phyloP scores from a whole-genome alignment of 352 stramenopile species.

The Phytophthora colocasiae region DNA sequence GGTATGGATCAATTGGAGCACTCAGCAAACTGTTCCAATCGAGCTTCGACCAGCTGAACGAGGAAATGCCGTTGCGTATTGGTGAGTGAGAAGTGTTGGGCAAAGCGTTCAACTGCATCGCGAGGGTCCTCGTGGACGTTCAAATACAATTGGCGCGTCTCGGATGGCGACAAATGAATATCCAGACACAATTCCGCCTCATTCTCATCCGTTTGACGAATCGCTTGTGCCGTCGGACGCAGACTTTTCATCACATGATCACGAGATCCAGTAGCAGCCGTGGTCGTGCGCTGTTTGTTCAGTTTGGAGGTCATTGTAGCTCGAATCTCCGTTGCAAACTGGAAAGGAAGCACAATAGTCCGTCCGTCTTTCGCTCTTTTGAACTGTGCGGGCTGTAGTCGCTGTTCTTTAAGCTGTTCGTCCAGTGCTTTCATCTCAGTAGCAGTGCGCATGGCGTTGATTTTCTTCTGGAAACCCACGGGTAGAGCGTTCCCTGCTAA shows the following conservation, averaged over 20 bases:
- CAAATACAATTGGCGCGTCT: slow-evolving; percentile 50
- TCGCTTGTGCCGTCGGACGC: slow-evolving; percentile 4
- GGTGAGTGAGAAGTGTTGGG: slow-evolving; percentile 34
- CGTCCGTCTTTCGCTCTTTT: slow-evolving; percentile 43
- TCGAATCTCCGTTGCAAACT: slow-evolving; percentile 48
- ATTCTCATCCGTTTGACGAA: not conserved
- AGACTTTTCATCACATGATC: slow-evolving; percentile 33
- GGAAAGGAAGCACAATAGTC: slow-evolving; percentile 56
- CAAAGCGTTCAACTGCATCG: slow-evolving; percentile 38
- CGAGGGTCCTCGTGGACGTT: slow-evolving; percentile 39
- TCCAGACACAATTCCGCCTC: slow-evolving; percentile 43
- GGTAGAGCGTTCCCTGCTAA: slow-evolving; percentile 55
- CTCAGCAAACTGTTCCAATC: slow-evolving; percentile 60
- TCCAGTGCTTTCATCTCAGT: slow-evolving; percentile 42
- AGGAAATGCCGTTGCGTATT: slow-evolving; percentile 40
- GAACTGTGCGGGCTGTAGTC: slow-evolving; percentile 43
- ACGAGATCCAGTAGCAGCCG: slow-evolving; percentile 1
- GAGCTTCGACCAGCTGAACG: slow-evolving; percentile 32
- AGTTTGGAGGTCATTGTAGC: slow-evolving; percentile 19
- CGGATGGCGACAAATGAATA: slow-evolving; percentile 50
- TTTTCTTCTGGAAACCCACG: slow-evolving; percentile 60
- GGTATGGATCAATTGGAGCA: slow-evolving; percentile 8
- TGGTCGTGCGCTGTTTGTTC: slow-evolving; percentile 21
- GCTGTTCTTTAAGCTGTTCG: slow-evolving; percentile 35
- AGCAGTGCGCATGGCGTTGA: slow-evolving; percentile 52